phyloP scores from a whole-genome alignment of 2,329 filamentous ascomycete species.

The Dryadomyces quercivorus region DNA sequence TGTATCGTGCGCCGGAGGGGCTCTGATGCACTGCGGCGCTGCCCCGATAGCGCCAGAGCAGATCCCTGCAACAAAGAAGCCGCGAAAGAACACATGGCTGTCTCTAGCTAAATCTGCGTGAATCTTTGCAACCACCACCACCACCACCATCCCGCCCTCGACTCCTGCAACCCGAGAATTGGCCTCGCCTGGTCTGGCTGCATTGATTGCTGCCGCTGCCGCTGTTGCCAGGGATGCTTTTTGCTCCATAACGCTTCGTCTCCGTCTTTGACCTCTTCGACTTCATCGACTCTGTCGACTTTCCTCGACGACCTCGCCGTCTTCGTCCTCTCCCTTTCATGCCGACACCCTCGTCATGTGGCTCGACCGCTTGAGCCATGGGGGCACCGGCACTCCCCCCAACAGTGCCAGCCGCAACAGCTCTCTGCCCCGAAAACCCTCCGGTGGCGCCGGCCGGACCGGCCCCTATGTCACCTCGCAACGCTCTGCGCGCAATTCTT shows the following conservation, averaged over 20 bases:
- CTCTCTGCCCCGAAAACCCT: conserved; percentile 56
- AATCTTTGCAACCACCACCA: no score
- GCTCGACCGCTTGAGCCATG: conserved; percentile 73
- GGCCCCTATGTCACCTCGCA: conserved; percentile 57
- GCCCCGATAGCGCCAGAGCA: no score
- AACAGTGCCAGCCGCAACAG: conserved; percentile 55
- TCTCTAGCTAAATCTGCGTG: no score
- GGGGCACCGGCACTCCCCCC: conserved; percentile 43
- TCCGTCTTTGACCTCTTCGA: no score
- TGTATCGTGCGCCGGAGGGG: neutral
- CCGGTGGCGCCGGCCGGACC: conserved; percentile 46
- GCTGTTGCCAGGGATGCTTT: neutral
- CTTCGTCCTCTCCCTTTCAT: neutral
- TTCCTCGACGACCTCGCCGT: neutral
- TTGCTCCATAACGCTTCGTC: neutral
- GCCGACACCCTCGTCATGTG: conserved; percentile 46
- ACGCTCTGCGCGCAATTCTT: conserved; percentile 63
- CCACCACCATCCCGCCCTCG: no score
- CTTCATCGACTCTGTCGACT: neutral
- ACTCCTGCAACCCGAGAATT: no score
- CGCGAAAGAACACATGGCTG: no score
- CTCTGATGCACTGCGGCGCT: no score
- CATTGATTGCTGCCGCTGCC: neutral
- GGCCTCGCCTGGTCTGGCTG: neutral
- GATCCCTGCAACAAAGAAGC: no score